Percentiles rank a stretch among this genome's conserved stretches.
These are phyloP conservation scores for Phytophthora tentaculata DNA, from an alignment of 352 stramenopile species.

Conservation along the genomic window DNA sequence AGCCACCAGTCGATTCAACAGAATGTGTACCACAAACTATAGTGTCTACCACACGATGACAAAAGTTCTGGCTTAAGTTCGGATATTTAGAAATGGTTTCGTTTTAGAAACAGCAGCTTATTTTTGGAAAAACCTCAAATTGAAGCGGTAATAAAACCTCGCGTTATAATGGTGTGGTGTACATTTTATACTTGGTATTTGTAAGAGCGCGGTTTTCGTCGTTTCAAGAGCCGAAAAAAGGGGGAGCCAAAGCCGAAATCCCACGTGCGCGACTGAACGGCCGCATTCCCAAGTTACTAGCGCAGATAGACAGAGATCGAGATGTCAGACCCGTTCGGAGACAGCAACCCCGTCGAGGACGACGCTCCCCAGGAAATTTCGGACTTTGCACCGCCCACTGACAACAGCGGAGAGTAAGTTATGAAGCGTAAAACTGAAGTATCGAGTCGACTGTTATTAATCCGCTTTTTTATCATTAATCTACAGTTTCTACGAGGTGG, in stretches of 20 bases:
- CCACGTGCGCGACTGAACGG: slow-evolving; percentile 15
- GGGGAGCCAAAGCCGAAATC: slow-evolving; percentile 34
- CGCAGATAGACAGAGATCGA: slow-evolving; percentile 14
- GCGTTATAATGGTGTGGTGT: slow-evolving; percentile 2
- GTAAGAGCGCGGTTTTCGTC: slow-evolving; percentile 11
- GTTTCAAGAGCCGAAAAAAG: slow-evolving; percentile 24
- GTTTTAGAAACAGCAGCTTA: neutral
- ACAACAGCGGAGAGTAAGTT: slow-evolving; percentile 63
- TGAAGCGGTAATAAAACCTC: slow-evolving; percentile 31
- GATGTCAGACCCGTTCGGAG: slow-evolving; percentile 74
- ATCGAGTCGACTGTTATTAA: neutral
- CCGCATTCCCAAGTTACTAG: slow-evolving; percentile 11
- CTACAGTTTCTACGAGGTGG: slow-evolving; percentile 72
- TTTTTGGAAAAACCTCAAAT: slow-evolving; percentile 33
- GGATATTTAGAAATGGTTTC: neutral
- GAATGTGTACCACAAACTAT: slow-evolving; percentile 22
- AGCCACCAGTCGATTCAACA: slow-evolving; percentile 33
- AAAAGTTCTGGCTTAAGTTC: neutral
- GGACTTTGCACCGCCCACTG: slow-evolving; percentile 63
- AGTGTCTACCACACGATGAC: neutral
- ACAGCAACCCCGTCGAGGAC: slow-evolving; percentile 35
- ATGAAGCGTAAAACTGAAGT: slow-evolving; percentile 20
- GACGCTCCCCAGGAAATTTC: slow-evolving; percentile 49
- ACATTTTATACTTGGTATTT: slow-evolving; percentile 18
- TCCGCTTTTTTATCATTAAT: neutral